Conservation (phyloP, 176 grass and related monocot genomes). For the Aechmea fasciata region DNA sequence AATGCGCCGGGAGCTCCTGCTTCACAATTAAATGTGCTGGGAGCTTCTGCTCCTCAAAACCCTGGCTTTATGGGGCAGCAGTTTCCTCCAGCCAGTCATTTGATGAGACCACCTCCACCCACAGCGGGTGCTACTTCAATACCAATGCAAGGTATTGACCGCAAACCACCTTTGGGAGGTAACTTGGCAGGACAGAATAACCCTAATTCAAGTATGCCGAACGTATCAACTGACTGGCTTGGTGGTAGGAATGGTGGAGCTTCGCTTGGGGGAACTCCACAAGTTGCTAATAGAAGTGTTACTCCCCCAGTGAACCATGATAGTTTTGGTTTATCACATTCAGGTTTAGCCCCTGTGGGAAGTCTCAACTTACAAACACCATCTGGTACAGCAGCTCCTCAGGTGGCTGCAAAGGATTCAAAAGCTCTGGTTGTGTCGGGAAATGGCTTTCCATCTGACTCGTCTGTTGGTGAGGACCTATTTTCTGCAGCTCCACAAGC, state of each 20-base stretch:
- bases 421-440: conserved; percentile 44
- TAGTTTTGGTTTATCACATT: conserved; percentile 30
- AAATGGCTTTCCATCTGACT: conserved; percentile 57
- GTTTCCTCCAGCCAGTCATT: conserved; percentile 19
- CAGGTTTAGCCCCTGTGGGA: conserved; percentile 28
- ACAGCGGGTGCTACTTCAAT: conserved; percentile 27
- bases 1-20: not conserved
- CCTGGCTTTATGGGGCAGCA: conserved; percentile 32
- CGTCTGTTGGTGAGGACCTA: conserved; percentile 35
- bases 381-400: conserved; percentile 23
- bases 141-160: conserved; percentile 32
- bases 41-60: conserved; percentile 43
- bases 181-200: conserved; percentile 25
- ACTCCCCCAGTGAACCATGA: conserved; percentile 35
- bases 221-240: conserved; percentile 85
- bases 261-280: conserved; percentile 33
- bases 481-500: conserved; percentile 35
- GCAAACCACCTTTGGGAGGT: conserved; percentile 33
- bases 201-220: conserved; percentile 33
- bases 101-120: conserved; percentile 40
- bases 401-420: conserved; percentile 40
- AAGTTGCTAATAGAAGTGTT: conserved; percentile 42
- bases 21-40: conserved; percentile 22
- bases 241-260: conserved; percentile 50
- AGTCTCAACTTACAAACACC: conserved; percentile 22